phyloP scores from a whole-genome alignment of 2,329 filamentous ascomycete genomes.

The Fusarium sp. region DNA sequence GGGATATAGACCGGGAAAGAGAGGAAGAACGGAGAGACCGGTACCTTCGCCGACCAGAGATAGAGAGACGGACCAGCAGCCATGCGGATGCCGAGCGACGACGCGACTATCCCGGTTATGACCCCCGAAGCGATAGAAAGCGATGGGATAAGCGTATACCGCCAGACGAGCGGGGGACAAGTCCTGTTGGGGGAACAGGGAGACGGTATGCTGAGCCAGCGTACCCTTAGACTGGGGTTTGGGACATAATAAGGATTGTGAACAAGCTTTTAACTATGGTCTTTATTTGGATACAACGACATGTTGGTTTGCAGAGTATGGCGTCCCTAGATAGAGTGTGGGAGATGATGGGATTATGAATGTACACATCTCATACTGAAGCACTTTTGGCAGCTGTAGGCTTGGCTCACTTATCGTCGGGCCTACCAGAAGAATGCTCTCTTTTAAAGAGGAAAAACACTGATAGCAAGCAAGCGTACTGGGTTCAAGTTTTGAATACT shows the following conservation, averaged over 20 bases:
- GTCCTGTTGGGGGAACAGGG: slow-evolving; percentile 49
- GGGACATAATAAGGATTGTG: slow-evolving; percentile 14
- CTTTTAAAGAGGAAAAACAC: too few species aligned
- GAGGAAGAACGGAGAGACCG: slow-evolving; percentile 50
- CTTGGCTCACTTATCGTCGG: too few species aligned
- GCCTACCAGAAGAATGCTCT: too few species aligned
- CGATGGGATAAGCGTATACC: slow-evolving; percentile 49
- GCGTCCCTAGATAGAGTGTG: slow-evolving; percentile 20
- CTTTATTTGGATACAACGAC: slow-evolving; percentile 4
- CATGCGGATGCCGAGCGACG: slow-evolving; percentile 59
- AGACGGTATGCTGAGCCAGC: slow-evolving; percentile 53
- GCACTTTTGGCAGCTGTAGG: too few species aligned
- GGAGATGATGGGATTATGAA: slow-evolving; percentile 30
- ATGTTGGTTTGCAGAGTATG: slow-evolving; percentile 18
- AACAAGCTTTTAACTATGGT: background rate
- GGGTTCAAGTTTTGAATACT: too few species aligned
- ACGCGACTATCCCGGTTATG: slow-evolving; percentile 49
- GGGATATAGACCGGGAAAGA: slow-evolving; percentile 53
- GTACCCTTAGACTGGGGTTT: slow-evolving; percentile 39
- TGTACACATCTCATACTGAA: background rate
- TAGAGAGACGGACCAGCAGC: slow-evolving; percentile 58
- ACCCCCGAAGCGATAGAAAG: slow-evolving; percentile 49
- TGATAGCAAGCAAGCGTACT: too few species aligned
- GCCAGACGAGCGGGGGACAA: slow-evolving; percentile 45
- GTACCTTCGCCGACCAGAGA: slow-evolving; percentile 53